Conservation (phyloP, 1,139 yeast species). For the Pichia sp. region DNA sequence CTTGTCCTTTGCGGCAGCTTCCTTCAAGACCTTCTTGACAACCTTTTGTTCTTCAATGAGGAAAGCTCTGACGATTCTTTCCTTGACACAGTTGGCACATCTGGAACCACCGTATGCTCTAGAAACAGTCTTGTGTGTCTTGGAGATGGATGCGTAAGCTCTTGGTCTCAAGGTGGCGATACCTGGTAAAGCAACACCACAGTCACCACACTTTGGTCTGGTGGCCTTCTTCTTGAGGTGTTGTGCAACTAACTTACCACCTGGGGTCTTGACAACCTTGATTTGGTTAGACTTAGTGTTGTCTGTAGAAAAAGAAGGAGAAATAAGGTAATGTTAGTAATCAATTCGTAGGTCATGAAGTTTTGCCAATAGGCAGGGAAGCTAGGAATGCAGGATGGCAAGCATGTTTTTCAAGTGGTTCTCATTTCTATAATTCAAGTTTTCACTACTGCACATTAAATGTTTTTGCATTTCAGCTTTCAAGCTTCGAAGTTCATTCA, state of each 20-base stretch:
- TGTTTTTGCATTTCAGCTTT: too few relatives aligned
- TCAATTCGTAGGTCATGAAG: neutral
- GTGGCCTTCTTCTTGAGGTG: slow-evolving; percentile 94
- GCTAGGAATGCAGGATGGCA: neutral
- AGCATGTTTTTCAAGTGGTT: neutral
- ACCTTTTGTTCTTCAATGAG: slow-evolving; percentile 99
- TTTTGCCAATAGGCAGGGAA: too few relatives aligned
- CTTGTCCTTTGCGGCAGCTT: slow-evolving; percentile 71
- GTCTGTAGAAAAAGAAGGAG: slow-evolving; percentile 45
- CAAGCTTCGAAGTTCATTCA: too few relatives aligned
- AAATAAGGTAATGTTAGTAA: slow-evolving; percentile 22
- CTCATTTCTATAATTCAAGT: too few relatives aligned
- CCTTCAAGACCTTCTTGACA: slow-evolving; percentile 98
- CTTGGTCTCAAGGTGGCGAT: slow-evolving; percentile 95
- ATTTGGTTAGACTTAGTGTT: slow-evolving; percentile 99
- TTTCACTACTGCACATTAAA: too few relatives aligned
- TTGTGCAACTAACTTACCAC: slow-evolving; percentile 96
- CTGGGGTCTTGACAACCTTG: slow-evolving; percentile 99
- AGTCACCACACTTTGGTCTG: slow-evolving; percentile 99
- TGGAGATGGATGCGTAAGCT: slow-evolving; percentile 90
- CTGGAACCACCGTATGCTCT: slow-evolving; percentile 99
- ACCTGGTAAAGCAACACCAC: slow-evolving; percentile 91
- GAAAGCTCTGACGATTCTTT: slow-evolving; percentile 98
- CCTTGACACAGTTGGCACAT: slow-evolving; percentile 98
- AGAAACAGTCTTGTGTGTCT: slow-evolving; percentile 96